Percentiles rank a stretch among this genome's conserved stretches.
Evolutionary conservation across 768 basidiomycete genomes (phyloP).

Genomic region (Rossbeevera mucosa): DNA sequence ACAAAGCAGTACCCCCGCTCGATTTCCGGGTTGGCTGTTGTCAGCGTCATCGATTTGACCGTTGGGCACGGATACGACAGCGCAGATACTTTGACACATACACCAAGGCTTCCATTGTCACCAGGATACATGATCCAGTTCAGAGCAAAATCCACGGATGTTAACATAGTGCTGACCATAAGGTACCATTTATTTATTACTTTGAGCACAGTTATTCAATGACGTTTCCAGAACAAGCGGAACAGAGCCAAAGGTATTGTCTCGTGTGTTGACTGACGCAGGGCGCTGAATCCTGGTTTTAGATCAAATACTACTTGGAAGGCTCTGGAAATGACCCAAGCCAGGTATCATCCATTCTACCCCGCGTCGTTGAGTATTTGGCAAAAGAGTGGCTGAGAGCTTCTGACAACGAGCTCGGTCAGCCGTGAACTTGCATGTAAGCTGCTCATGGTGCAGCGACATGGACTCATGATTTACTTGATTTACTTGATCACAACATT

Average conservation of each 20-base stretch:
- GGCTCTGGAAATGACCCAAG: slow-evolving; percentile 54
- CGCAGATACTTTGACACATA: slow-evolving; percentile 58
- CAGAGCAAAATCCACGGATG: slow-evolving; percentile 42
- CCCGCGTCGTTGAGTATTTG: slow-evolving; percentile 55
- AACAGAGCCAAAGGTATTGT: slow-evolving; percentile 78
- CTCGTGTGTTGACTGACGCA: not conserved
- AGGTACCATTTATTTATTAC: slow-evolving; percentile 41
- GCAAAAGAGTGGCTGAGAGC: slow-evolving; percentile 67
- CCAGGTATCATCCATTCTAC: slow-evolving; percentile 48
- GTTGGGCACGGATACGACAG: slow-evolving; percentile 62
- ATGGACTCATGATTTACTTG: not conserved
- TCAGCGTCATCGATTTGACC: slow-evolving; percentile 70
- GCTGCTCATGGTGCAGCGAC: not conserved
- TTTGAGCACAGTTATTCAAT: not conserved
- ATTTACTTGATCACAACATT: no score
- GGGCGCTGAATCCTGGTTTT: not conserved
- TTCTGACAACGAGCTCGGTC: slow-evolving; percentile 43
- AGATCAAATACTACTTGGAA: slow-evolving; percentile 90
- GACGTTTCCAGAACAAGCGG: slow-evolving; percentile 64
- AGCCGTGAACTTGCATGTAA: slow-evolving; percentile 18
- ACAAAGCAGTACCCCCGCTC: slow-evolving; percentile 49
- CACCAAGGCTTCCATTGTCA: slow-evolving; percentile 63
- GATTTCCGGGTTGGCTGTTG: slow-evolving; percentile 59
- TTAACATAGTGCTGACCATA: slow-evolving; percentile 62
- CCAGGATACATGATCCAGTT: slow-evolving; percentile 87